phyloP scores from a whole-genome alignment of 2,329 filamentous ascomycete species.

The Phoma sp. region DNA sequence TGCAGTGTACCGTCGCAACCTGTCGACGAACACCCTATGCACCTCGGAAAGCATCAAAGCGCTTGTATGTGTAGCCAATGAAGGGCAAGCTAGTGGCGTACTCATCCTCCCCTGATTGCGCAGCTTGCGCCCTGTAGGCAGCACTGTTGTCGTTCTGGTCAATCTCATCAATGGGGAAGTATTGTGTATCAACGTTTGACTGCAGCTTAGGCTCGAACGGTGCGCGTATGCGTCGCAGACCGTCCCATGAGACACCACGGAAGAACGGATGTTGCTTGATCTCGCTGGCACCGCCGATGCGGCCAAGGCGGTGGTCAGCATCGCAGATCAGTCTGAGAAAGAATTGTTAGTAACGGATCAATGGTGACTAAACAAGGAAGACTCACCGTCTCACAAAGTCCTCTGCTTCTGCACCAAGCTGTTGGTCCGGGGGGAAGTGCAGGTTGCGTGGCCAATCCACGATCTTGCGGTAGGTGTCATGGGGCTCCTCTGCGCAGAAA shows the following conservation, averaged over 20 bases:
- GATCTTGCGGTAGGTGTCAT: slow-evolving; percentile 98
- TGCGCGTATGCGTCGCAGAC: slow-evolving; percentile 87
- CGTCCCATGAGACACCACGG: slow-evolving; percentile 94
- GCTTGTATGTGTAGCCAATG: slow-evolving; percentile 97
- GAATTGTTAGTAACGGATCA: slow-evolving; percentile 27
- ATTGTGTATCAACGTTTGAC: slow-evolving; percentile 93
- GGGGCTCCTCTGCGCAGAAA: slow-evolving; percentile 96
- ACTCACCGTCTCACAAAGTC: slow-evolving; percentile 87
- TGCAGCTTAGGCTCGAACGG: slow-evolving; percentile 94
- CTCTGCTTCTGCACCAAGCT: slow-evolving; percentile 86
- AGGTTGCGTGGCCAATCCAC: slow-evolving; percentile 96
- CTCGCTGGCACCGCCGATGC: slow-evolving; percentile 80
- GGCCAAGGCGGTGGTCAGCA: slow-evolving; percentile 87
- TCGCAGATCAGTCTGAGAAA: slow-evolving; percentile 83
- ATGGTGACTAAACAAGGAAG: slow-evolving; percentile 6
- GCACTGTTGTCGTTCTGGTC: slow-evolving; percentile 95
- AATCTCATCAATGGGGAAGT: slow-evolving; percentile 99
- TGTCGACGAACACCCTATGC: slow-evolving; percentile 33
- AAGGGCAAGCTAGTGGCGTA: slow-evolving; percentile 94
- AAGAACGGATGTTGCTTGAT: slow-evolving; percentile 97
- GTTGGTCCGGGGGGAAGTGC: slow-evolving; percentile 96
- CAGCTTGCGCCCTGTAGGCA: slow-evolving; percentile 81
- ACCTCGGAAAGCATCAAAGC: slow-evolving; percentile 74
- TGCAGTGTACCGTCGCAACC: slow-evolving; percentile 14
- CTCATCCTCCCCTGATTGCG: slow-evolving; percentile 73